phyloP scores from a whole-genome alignment of 2,329 filamentous ascomycete species.

The Dactylellina cionopaga region DNA sequence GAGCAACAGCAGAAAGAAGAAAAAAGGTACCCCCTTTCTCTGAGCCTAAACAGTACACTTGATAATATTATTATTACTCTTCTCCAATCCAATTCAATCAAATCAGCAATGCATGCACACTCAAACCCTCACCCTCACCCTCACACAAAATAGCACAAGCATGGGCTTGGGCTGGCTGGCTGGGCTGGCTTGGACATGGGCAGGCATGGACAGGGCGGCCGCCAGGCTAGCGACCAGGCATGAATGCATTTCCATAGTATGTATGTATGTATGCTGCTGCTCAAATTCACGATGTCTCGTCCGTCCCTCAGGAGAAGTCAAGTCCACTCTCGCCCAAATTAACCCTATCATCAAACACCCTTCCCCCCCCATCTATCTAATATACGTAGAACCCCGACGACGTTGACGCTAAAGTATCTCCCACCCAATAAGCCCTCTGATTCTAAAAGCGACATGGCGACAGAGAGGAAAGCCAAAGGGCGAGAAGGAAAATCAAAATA shows the following conservation, averaged over 20 bases:
- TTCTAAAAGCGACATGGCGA: neutral
- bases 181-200: neutral
- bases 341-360: no score
- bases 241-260: neutral
- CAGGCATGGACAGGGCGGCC: neutral
- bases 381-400: no score
- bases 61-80: no score
- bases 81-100: no score
- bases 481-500: neutral
- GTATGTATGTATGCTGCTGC: neutral
- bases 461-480: neutral
- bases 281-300: no score
- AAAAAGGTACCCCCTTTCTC: conserved; percentile 4
- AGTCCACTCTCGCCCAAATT: conserved; percentile 4
- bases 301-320: neutral
- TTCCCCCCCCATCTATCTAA: no score
- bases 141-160: no score
- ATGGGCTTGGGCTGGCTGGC: no score
- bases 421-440: neutral
- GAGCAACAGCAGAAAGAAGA: no score
- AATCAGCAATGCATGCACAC: no score
- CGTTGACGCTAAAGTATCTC: no score
- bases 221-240: neutral
- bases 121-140: neutral
- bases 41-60: neutral